Evolutionary conservation across 2,329 filamentous ascomycete species (phyloP), one percentile per base, ranked within the genome.

Genomic region (Beauveria sp.): DNA sequence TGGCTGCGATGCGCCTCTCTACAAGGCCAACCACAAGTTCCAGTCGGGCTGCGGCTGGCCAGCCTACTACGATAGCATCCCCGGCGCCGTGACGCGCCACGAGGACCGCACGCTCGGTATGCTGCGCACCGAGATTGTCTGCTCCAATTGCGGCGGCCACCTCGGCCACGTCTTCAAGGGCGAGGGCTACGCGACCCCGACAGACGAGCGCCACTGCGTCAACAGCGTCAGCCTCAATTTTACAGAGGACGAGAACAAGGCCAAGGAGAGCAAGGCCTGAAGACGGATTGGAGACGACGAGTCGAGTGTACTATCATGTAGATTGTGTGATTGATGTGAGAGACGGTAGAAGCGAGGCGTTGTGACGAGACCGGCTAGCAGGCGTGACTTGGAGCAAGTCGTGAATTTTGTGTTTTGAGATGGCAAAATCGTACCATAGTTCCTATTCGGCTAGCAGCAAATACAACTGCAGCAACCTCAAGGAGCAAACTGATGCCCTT

Each of bases 11-110:
- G 84, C 92, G 8, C 93, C 95, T 5, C 85, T 99, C 20, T 99
- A 99, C 84, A 93, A 87, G 74, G 93, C 95, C 30, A 83, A 83
- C 65, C 93, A 96, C 77, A 99, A 99, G 75, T 99, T 99, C 83
- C 90, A 90, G 75, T 96, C 90, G 20, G 91, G 92, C 47, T 99
- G 95, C 75, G 95, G 95, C 64, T 99, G 95, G 95, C 95, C 95
- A 0, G 95, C 95, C 14, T 99, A 98, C 77, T 99, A 93, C 73
- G 95, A 99, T 75, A 93, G 89, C 66, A 85, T 99, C 57, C 93
- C 95, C 0, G 93, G 92, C 2, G 93, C 93, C 1, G 91, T 99
- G 14, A 90, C 85, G 42, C 82, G 93, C 64, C 88, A 93, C 70
- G 85, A 86, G 65, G 95, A 99, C 74, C 78, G 76, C 53, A 80